Evolutionary conservation across 352 stramenopile genomes (phyloP).

Genomic region (Phytophthora fragariaefolia): DNA sequence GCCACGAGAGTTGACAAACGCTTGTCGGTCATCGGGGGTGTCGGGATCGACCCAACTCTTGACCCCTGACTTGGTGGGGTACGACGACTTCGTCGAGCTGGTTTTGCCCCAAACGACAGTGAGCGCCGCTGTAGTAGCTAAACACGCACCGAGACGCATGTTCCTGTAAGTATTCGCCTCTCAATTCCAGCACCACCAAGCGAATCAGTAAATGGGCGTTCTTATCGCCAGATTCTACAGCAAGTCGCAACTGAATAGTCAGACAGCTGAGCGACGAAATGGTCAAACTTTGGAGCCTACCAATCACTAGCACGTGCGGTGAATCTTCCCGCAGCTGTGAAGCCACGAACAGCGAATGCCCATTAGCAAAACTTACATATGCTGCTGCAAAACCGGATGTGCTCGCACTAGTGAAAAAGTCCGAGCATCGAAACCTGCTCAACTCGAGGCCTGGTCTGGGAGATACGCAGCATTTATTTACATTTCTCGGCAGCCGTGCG

Average conservation of each 20-base stretch:
- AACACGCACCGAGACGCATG: constrained; percentile 22
- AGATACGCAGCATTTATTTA: constrained; percentile 37
- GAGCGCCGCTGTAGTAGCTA: constrained; percentile 4
- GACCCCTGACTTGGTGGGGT: constrained; percentile 60
- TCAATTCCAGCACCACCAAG: neutral
- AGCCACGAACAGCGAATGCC: constrained; percentile 25
- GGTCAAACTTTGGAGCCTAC: constrained; percentile 1
- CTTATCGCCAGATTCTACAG: neutral
- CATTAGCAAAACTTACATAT: neutral
- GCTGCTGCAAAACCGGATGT: constrained; percentile 18
- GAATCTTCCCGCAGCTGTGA: constrained; percentile 33
- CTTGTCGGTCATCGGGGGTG: constrained; percentile 46
- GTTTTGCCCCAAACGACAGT: constrained; percentile 16
- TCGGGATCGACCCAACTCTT: constrained; percentile 59
- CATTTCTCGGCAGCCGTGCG: constrained; percentile 18
- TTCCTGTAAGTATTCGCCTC: constrained; percentile 11
- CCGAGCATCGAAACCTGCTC: constrained; percentile 1
- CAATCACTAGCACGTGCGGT: constrained; percentile 30
- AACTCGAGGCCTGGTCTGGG: constrained; percentile 7
- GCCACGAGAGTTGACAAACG: constrained; percentile 51
- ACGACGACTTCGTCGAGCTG: constrained; percentile 25
- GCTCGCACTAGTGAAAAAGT: constrained; percentile 8
- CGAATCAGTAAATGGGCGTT: constrained; percentile 25
- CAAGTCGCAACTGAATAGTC: constrained; percentile 18
- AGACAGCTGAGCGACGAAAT: constrained; percentile 13